Conservation (phyloP, 352 stramenopile genomes). For the Globisporangium radiosum region DNA sequence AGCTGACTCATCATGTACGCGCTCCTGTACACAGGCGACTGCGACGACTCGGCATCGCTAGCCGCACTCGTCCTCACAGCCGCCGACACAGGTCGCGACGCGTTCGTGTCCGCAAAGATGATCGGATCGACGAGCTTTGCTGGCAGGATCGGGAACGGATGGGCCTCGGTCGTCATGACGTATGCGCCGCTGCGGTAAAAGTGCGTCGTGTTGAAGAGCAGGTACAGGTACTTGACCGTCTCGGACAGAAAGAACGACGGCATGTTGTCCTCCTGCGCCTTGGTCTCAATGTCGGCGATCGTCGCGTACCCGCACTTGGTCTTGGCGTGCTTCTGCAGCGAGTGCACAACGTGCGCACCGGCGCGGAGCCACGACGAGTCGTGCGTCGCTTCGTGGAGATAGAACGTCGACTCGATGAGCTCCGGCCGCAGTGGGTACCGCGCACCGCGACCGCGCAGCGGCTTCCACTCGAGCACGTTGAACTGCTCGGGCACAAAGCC, state of each 20-base stretch:
- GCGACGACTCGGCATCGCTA: slow-evolving; percentile 2
- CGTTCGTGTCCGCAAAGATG: slow-evolving; percentile 16
- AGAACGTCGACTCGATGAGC: slow-evolving; percentile 96
- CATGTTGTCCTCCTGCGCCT: slow-evolving; percentile 95
- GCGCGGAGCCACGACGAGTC: slow-evolving; percentile 79
- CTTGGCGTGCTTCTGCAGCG: slow-evolving; percentile 88
- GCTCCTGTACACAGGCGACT: neutral
- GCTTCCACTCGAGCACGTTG: slow-evolving; percentile 80
- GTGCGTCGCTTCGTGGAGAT: slow-evolving; percentile 90
- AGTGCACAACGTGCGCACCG: slow-evolving; percentile 73
- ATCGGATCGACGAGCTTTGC: slow-evolving; percentile 39
- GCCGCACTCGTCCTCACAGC: neutral
- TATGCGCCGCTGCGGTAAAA: slow-evolving; percentile 86
- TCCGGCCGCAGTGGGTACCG: slow-evolving; percentile 95
- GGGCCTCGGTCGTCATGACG: slow-evolving; percentile 96
- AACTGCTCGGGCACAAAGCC: slow-evolving; percentile 97
- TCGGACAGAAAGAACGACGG: slow-evolving; percentile 98
- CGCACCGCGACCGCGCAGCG: slow-evolving; percentile 41
- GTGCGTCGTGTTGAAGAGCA: slow-evolving; percentile 93
- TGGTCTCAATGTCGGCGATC: slow-evolving; percentile 78
- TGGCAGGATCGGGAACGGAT: slow-evolving; percentile 87
- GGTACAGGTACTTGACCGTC: slow-evolving; percentile 99
- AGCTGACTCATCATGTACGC: slow-evolving; percentile 17
- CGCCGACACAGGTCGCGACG: neutral
- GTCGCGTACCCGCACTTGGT: slow-evolving; percentile 92